phyloP scores from a whole-genome alignment of 2,329 filamentous ascomycete species.

The Fusarium chuoi region DNA sequence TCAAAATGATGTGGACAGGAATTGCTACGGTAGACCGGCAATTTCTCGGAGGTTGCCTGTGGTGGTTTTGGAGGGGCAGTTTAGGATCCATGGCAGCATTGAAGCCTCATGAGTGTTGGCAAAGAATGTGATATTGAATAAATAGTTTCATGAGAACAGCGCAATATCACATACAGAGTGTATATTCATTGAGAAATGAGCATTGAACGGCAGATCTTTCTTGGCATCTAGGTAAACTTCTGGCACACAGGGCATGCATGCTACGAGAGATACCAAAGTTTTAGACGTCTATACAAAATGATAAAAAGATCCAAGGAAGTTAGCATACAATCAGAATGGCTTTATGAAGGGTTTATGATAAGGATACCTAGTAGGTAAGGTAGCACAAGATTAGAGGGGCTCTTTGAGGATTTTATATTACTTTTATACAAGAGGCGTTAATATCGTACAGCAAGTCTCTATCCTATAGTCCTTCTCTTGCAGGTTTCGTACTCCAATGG shows the following conservation, averaged over 20 bases:
- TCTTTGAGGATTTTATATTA: not conserved
- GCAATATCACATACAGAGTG: not conserved
- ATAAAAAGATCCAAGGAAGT: not conserved
- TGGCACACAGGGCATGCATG: not conserved
- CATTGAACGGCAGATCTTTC: not conserved
- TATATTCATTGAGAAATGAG: not conserved
- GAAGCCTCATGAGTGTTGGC: conserved; percentile 1
- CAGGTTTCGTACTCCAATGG: conserved; percentile 24
- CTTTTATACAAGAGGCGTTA: not conserved
- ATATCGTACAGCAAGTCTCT: not conserved
- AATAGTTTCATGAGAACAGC: not conserved
- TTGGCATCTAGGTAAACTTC: not conserved
- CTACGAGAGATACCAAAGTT: not conserved
- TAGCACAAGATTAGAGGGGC: not conserved
- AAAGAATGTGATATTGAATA: not conserved
- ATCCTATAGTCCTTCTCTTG: not conserved
- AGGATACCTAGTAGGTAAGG: not conserved
- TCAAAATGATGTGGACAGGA: conserved; percentile 42
- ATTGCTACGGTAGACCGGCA: conserved; percentile 44
- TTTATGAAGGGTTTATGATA: not conserved
- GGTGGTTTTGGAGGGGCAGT: conserved; percentile 39
- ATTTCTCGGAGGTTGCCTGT: conserved; percentile 44
- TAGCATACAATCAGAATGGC: not conserved
- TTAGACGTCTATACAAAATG: not conserved
- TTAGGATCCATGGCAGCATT: conserved; percentile 21